Base-by-base conservation (phyloP, 2,329 filamentous ascomycete genomes). In the Penicillium sp. region DNA sequence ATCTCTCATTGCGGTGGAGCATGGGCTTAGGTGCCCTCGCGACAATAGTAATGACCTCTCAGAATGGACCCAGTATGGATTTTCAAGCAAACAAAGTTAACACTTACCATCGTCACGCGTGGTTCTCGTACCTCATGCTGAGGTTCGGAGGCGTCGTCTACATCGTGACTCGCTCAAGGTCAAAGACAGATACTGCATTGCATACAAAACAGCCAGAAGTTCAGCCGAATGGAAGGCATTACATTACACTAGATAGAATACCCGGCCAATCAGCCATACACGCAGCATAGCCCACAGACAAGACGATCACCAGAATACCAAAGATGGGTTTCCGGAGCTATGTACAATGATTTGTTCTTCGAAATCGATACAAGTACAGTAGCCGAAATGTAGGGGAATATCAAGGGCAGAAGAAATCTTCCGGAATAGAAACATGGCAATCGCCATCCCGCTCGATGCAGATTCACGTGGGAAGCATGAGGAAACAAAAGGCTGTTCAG, bases 281-380 rank as follows among this genome's bases (percentile, higher is more conserved):
- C 34, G 14, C 25, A 36, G 30, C 4, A 13, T 16, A 9, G 30
- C 11, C 10, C 30, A 34, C 19, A 3, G 25, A 43, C 16, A 25
- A 46, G 10, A 31, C 27, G 12, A 16, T 8, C 12, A 12, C 35
- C 29, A 28, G 31, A 8, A 30, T 38, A 39, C 31, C 37, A 14
- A 50, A 41, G 4, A 7, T 8, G 2, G n/a, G 22, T 34, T 11
- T 38, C 31, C 14, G 25, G 19, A 35, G 27, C n/a, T 47, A 50
- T 50, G 18, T 50, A 38, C 48, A 47, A 37, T 28, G 16, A 9
- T 46, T 18, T 39, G 29, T 19, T 35, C 41, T 34, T 11, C 41
- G 13, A 14, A 34, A 29, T 44, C 34, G 34, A 22, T 40, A 46
- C 29, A 46, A 46, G 16, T 46, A 50, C 30, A 46, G 22, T 34